Evolutionary conservation across 768 basidiomycete species (phyloP).

Genomic region (Hygrocybe coccinea): DNA sequence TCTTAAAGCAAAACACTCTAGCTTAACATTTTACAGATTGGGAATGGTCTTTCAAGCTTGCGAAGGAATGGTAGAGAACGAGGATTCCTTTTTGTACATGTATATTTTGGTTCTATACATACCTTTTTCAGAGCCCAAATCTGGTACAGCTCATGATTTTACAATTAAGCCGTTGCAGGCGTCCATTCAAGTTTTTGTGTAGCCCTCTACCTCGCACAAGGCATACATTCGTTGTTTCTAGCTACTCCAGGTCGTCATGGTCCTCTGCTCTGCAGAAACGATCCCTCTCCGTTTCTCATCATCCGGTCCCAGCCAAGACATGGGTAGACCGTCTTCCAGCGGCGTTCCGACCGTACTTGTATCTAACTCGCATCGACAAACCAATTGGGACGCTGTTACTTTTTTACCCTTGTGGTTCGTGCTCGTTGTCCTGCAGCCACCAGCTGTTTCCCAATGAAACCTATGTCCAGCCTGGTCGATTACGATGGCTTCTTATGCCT

Average conservation of each 20-base stretch:
- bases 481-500: slow-evolving; percentile 88
- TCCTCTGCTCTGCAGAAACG: background rate
- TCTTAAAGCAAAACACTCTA: background rate
- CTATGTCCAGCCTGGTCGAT: slow-evolving; percentile 87
- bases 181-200: background rate
- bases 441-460: slow-evolving; percentile 2
- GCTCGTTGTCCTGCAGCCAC: background rate
- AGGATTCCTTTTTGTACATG: background rate
- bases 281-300: background rate
- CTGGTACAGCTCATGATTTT: background rate
- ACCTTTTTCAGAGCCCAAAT: slow-evolving; percentile 9
- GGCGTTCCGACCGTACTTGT: slow-evolving; percentile 69
- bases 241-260: background rate
- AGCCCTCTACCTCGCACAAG: background rate
- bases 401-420: slow-evolving; percentile 91
- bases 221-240: background rate
- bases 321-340: slow-evolving; percentile 68
- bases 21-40: slow-evolving; percentile 47
- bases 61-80: slow-evolving; percentile 82
- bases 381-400: slow-evolving; percentile 90
- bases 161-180: background rate
- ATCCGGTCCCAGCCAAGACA: slow-evolving; percentile 24
- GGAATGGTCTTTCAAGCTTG: slow-evolving; percentile 88
- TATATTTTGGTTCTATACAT: slow-evolving; percentile 12
- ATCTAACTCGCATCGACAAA: slow-evolving; percentile 88